Conservation (phyloP, 306 rosid species). For the Ceratonia siliqua region DNA sequence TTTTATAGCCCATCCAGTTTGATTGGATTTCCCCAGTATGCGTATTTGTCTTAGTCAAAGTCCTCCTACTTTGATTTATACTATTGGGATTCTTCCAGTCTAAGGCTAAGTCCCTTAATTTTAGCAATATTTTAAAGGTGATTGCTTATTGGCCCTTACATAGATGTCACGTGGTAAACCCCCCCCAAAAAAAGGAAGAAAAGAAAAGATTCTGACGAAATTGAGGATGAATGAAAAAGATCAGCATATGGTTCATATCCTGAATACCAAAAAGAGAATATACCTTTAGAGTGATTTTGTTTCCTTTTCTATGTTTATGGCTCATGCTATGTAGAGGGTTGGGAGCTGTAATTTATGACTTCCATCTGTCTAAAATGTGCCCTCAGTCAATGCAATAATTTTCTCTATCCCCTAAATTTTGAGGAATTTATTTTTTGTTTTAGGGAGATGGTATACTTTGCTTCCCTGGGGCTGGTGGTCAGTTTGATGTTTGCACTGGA, state of each 20-base stretch:
- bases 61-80: not conserved
- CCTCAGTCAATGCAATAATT: too few relatives aligned
- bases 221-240: too few relatives aligned
- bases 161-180: not conserved
- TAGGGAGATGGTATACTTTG: too few relatives aligned
- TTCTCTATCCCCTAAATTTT: too few relatives aligned
- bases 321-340: slow-evolving; percentile 1
- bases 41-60: not conserved
- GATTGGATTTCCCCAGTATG: not conserved
- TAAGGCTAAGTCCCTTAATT: not conserved
- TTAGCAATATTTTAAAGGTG: not conserved
- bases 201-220: not conserved
- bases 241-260: slow-evolving; percentile 23
- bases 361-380: not conserved
- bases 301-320: slow-evolving; percentile 6
- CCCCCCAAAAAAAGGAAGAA: not conserved
- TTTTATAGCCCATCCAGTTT: not conserved
- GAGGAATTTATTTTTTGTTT: too few relatives aligned
- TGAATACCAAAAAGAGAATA: not conserved
- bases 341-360: not conserved
- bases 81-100: not conserved
- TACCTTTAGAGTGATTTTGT: slow-evolving; percentile 7
- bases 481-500: not conserved
- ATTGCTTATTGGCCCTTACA: not conserved
- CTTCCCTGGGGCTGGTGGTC: not conserved